These are phyloP conservation scores for Pyrus hybrid DNA, from an alignment of 331 rosid genomes.

Conservation along the genomic window DNA sequence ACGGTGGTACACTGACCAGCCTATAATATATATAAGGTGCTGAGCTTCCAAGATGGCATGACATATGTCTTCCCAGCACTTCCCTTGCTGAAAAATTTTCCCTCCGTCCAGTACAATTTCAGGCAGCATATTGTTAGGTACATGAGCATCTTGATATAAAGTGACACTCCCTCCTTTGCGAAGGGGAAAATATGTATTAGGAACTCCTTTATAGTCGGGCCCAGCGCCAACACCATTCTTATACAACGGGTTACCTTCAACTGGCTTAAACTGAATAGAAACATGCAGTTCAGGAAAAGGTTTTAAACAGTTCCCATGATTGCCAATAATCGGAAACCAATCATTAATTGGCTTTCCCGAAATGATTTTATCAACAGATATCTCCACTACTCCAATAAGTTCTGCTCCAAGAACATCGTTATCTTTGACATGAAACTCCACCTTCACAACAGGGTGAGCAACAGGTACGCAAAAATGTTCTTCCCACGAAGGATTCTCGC, in stretches of 20 bases:
- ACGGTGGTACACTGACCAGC: conserved; percentile 59
- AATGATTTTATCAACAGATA: conserved; percentile 39
- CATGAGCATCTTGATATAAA: conserved; percentile 72
- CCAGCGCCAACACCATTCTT: conserved; percentile 15
- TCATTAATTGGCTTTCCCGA: conserved; percentile 35
- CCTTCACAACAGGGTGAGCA: conserved; percentile 49
- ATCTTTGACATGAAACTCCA: conserved; percentile 61
- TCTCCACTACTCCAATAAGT: conserved; percentile 61
- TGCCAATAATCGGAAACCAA: conserved; percentile 58
- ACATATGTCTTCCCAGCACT: conserved; percentile 75
- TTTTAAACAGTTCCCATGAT: conserved; percentile 34
- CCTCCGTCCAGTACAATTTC: conserved; percentile 54
- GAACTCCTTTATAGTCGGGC: conserved; percentile 26
- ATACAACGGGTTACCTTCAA: conserved; percentile 14
- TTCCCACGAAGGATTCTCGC: conserved; percentile 67
- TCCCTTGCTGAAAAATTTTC: conserved; percentile 27
- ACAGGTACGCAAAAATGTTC: conserved; percentile 58
- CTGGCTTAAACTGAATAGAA: conserved; percentile 36
- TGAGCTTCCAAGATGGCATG: conserved; percentile 77
- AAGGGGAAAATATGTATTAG: conserved; percentile 61
- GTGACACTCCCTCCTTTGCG: conserved; percentile 61
- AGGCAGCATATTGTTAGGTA: conserved; percentile 43
- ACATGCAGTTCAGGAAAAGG: conserved; percentile 64
- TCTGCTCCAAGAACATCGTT: conserved; percentile 70
- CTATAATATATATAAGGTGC: conserved; percentile 50